These are phyloP conservation scores for Syzygium grande DNA, from an alignment of 345 rosid species.

Conservation along the genomic window DNA sequence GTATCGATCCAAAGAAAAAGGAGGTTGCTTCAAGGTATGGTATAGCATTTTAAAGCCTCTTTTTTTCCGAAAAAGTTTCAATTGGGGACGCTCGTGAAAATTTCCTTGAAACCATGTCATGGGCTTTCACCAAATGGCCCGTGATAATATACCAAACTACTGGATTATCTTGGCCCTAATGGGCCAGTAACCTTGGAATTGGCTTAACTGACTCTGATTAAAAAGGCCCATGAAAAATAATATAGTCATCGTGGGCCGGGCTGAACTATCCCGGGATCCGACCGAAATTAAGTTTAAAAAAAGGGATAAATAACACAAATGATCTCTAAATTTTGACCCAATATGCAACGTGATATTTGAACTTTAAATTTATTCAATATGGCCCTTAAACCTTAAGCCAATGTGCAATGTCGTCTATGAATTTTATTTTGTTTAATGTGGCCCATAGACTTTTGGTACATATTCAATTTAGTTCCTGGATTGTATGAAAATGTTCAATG, in stretches of 20 bases:
- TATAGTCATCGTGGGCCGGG: background rate
- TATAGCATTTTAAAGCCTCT: background rate
- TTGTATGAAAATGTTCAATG: too few species aligned
- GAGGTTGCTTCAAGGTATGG: background rate
- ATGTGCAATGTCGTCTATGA: too few species aligned
- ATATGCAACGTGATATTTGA: too few species aligned
- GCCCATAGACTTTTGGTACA: too few species aligned
- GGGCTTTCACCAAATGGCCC: background rate
- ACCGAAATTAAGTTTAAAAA: background rate
- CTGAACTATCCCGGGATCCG: background rate
- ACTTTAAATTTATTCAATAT: too few species aligned
- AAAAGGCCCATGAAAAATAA: background rate
- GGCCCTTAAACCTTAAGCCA: too few species aligned
- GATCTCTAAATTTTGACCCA: too few species aligned
- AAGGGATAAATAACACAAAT: too few species aligned
- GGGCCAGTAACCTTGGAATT: background rate
- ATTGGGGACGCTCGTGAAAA: background rate
- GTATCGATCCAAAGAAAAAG: background rate
- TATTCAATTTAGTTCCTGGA: too few species aligned
- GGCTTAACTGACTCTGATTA: background rate
- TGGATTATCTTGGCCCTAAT: background rate
- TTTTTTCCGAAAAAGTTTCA: background rate
- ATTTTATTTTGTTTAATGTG: too few species aligned
- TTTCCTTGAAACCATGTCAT: background rate
- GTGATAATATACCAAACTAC: background rate